Evolutionary conservation across 2,329 filamentous ascomycete species (phyloP), one percentile per base, ranked within the genome.

Genomic region (Hypoxylon sp.): DNA sequence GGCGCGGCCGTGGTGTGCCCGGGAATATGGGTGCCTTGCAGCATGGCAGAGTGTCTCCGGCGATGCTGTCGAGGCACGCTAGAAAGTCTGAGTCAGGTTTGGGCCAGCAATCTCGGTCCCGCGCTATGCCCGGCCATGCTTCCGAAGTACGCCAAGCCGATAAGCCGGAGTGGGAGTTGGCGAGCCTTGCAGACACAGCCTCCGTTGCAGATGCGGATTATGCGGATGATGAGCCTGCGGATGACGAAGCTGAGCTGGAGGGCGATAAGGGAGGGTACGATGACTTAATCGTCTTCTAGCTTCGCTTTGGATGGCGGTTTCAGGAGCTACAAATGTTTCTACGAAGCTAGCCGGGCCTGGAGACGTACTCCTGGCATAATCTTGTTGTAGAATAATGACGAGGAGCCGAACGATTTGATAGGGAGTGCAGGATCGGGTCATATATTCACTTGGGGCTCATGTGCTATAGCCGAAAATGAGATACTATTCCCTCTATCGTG

Each of bases 161-260:
- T 17, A 63, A 51, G 15, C 65, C 68, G 1, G 73, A 75, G 50
- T 75, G 73, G 74, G 71, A 73, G 56, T 31, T 55, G 13, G 24
- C 62, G 3, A 68, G 62, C 51, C 37, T 50, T 7, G 44, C 50
- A 2, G 51, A 60, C 15, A 62, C 46, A 19, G 21, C 44, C 11
- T 50, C 52, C 11, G 29, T 47, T 31, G 27, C n/a, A 13, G 55
- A 51, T 19, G 53, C 15, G 6, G 7, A 24, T 7, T 27, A 51
- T 7, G 46, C 11, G 11, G 21, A 27, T 6, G 10, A 50, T 11
- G 21, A 13, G 37, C 17, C 7, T 21, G 21, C 15, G n/a, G 50
- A 64, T 6, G 50, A 11, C 11, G 47, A 65, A 15, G 29, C 13
- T 29, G 19, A 35, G 11, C 19, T 58, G 3, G 39, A 42, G n/a